phyloP scores from a whole-genome alignment of 2,329 filamentous ascomycete species.

The Decorospora gaudefroyi region DNA sequence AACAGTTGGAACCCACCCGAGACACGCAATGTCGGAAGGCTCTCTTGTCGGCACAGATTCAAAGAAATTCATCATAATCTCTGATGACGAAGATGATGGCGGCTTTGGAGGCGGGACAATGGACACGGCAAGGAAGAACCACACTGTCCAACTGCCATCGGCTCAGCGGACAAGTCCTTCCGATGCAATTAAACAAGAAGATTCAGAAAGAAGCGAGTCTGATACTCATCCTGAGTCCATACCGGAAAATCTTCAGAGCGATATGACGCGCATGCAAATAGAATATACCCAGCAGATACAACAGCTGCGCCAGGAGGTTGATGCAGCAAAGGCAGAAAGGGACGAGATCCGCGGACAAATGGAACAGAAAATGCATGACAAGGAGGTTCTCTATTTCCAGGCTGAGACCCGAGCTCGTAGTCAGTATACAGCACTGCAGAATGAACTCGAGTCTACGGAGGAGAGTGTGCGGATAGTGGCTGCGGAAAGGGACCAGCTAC shows the following conservation, averaged over 20 bases:
- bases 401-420: neutral
- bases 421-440: neutral
- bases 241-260: neutral
- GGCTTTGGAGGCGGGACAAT: too few species aligned
- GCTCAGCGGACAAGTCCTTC: too few species aligned
- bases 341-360: neutral
- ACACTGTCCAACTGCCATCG: too few species aligned
- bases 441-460: neutral
- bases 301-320: neutral
- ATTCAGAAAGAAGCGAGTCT: too few species aligned
- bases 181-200: too few species aligned
- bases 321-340: neutral
- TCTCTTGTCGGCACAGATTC: too few species aligned
- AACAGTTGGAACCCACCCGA: too few species aligned
- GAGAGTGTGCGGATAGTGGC: neutral
- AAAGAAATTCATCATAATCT: neutral
- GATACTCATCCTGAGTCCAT: neutral
- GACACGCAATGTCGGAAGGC: too few species aligned
- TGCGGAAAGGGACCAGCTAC: neutral
- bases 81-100: neutral
- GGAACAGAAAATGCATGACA: neutral
- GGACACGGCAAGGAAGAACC: too few species aligned
- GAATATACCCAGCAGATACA: conserved; percentile 1
- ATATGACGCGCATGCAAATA: neutral
- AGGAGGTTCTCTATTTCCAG: neutral